Base-by-base conservation (phyloP, 2,329 filamentous ascomycete genomes). In the Cylindrodendrum hubeiense region DNA sequence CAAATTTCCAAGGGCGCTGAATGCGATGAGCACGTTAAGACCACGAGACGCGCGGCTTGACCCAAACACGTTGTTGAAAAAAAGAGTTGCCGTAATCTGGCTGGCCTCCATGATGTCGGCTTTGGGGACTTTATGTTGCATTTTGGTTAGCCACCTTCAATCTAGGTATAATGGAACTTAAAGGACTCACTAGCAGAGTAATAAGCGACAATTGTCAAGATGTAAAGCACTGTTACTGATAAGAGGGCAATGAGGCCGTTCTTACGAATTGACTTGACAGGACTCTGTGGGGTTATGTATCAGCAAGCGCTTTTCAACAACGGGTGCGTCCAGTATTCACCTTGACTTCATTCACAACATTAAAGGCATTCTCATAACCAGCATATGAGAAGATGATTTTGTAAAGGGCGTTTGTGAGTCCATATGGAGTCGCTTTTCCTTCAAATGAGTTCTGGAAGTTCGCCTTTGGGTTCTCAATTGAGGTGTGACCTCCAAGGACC, bases 51-150 rank as follows among this genome's bases (percentile, higher is more conserved):
- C 84, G 2, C 79, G 72, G 30, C 78, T 78, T 1, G 76, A 75
- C 2, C 87, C 87, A 60, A 90, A 90, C 2, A 89, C 85, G 8
- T 84, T 83, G n/a, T 82, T 78, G 73, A 91, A 91, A 77, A 90
- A 89, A 2, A 89, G 74, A 34, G 82, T 81, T 0, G 88, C 88
- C 0, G 86, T 85, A 3, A 87, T 83, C 66, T 87, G 81, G 12
- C 82, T 83, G 3, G 86, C 87, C 0, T 78, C 74, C 1, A 82
- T 68, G 26, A 90, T 83, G n/a, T 86, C 81, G 10, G 81, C 78
- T 62, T 86, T 87, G 4, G 84, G 80, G 0, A 88, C 84, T 79
- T 17, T 21, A 37, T 9, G 17, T 9, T 21, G 13, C 13, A 15
- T 52, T 17, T 39, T 37, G 24, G 43, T 30, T 54, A 13, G 12